Evolutionary conservation across 176 grass and related monocot genomes (phyloP).

Genomic region (Poa pratensis): DNA sequence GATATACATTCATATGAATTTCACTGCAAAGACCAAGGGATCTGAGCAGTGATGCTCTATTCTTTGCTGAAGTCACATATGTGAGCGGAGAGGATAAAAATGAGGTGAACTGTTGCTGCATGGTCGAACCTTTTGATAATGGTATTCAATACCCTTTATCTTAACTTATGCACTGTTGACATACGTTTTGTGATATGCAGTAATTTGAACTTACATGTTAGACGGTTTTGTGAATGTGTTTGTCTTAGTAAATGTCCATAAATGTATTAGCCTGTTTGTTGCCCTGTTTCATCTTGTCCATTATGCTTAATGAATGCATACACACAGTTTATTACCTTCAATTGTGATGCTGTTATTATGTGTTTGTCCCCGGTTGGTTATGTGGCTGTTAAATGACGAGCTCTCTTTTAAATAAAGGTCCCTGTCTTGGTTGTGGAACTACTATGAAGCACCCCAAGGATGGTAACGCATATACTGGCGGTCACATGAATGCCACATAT

Average conservation of each 20-base stretch:
- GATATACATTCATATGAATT: neutral
- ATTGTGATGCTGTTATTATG: neutral
- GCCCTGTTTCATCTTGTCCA: neutral
- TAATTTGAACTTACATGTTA: neutral
- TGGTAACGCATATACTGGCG: neutral
- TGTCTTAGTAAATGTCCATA: neutral
- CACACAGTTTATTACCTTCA: neutral
- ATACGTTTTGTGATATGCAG: neutral
- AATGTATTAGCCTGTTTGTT: neutral
- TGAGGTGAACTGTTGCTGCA: neutral
- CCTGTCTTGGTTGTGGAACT: neutral
- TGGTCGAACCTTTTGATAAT: neutral
- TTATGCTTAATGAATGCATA: neutral
- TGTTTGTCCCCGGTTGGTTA: neutral
- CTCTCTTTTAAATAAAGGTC: neutral
- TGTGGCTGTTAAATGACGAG: neutral
- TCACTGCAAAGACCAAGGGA: slow-evolving; percentile 24
- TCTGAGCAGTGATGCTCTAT: neutral
- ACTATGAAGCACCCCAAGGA: slow-evolving; percentile 15
- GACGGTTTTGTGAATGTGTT: neutral
- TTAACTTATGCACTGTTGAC: neutral
- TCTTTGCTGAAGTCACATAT: slow-evolving; percentile 15
- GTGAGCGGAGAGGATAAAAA: neutral
- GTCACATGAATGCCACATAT: neutral
- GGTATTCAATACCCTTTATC: neutral